Evolutionary conservation across 306 rosid genomes (phyloP), one percentile per base, ranked within the genome.

Genomic region (Cicer pinnatifidum): DNA sequence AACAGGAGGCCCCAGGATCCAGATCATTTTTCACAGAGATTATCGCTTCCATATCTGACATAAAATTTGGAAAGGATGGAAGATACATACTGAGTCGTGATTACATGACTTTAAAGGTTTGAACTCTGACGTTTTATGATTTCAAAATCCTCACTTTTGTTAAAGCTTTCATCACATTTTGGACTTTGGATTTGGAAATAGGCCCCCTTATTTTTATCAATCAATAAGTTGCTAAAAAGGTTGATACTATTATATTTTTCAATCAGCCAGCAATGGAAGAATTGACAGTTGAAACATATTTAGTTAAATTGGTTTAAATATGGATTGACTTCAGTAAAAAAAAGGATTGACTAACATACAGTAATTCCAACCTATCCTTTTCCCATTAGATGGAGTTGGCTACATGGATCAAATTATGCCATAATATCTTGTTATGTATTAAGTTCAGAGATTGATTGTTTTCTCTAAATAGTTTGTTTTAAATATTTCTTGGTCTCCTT

Each of bases 91-190:
- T 95, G 56, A 90, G 97, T 64, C 97, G 99, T 67, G 99, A 95
- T 84, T 95, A 95, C 82, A 95, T 95, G 99, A 89, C 97, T 80
- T 91, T 95, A 28, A 95, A 95, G 99, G 99, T 95, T 74, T 74
- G 79, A 35, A 35, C 47, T 52, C 64, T 51, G 70, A 48, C 28
- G 51, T 54, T 71, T 53, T 68, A 52, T 15, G 11, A 23, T 69
- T 35, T 63, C 23, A n/a, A 69, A 69, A 64, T 43, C 12, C 35
- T 9, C 20, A 38, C 60, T 28, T 75, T 12, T 60, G 72, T 67
- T 57, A 10, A 68, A 41, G 69, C 28, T 41, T 63, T 80, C 50
- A 61, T 52, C 28, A 12, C 37, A 64, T 59, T 48, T 75, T 69
- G 73, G 63, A 37, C 75, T 62, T 65, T 4, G 35, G 5, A 28